Conservation (phyloP, 805 yeast genomes). For the Ogataea sp. region DNA sequence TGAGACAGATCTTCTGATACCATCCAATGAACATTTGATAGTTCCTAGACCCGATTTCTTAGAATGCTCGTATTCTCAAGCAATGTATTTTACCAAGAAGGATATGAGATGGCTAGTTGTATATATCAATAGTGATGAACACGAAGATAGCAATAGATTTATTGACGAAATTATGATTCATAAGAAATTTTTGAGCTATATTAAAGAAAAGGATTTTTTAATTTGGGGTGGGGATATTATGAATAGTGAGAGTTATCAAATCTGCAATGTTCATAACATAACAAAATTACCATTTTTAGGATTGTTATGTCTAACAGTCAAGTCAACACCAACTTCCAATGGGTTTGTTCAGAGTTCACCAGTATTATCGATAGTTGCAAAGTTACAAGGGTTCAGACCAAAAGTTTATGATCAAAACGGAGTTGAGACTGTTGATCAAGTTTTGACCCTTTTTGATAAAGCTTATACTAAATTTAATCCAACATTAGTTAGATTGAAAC, state of each 20-base stretch:
- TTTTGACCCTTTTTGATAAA: slow-evolving; percentile 29
- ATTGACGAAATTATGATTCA: slow-evolving; percentile 47
- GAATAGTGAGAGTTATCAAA: slow-evolving; percentile 78
- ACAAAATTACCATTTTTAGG: slow-evolving; percentile 80
- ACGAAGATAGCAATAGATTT: slow-evolving; percentile 51
- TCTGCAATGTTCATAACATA: slow-evolving; percentile 65
- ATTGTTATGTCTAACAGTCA: slow-evolving; percentile 59
- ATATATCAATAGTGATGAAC: slow-evolving; percentile 63
- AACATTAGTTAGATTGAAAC: slow-evolving; percentile 48
- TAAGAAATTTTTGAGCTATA: slow-evolving; percentile 37
- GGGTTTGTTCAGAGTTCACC: slow-evolving; percentile 48
- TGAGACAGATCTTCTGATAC: not conserved
- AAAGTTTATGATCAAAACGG: slow-evolving; percentile 24
- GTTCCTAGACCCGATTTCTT: slow-evolving; percentile 36
- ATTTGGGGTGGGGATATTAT: slow-evolving; percentile 86
- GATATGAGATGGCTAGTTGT: slow-evolving; percentile 68
- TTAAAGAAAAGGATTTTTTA: slow-evolving; percentile 43
- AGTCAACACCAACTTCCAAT: slow-evolving; percentile 43
- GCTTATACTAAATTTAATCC: slow-evolving; percentile 48
- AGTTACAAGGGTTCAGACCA: slow-evolving; percentile 51
- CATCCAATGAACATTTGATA: slow-evolving; percentile 3
- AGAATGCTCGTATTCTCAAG: slow-evolving; percentile 75
- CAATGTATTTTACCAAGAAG: slow-evolving; percentile 60
- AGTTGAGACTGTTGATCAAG: slow-evolving; percentile 18
- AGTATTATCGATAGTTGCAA: slow-evolving; percentile 50